Evolutionary conservation across 805 yeast genomes (phyloP), one percentile per base, ranked within the genome.

Genomic region (Soucietia sequanensis): DNA sequence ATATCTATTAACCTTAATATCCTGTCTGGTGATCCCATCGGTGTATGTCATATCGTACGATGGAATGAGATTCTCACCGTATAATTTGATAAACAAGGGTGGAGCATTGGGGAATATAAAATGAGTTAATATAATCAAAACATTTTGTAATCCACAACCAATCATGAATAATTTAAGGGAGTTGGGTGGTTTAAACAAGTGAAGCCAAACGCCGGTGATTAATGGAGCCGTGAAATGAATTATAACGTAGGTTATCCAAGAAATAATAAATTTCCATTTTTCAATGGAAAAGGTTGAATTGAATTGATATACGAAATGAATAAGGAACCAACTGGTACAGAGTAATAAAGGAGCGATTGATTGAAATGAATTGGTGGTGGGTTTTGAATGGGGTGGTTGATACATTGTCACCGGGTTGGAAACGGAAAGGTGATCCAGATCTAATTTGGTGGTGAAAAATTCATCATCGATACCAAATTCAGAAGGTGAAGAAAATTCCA

Each of bases 21-120:
- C 86, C n/a, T 78, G 80, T 30, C 86, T 62, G 3, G 78, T 75
- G 27, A 81, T 61, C 2, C 88, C 88, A 10, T 87, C 90, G 2
- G 86, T 83, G 49, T 75, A 82, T 10, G 86, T 86, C 72, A 78
- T 78, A 21, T 73, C 75, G 53, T 81, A 82, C 41, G 70, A 65
- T 2, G 84, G 82, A 7, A 62, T 37, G 51, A 68, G 71, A 42
- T 76, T 73, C 15, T 72, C 70, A 3, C 87, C 85, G 44, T 81
- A 70, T 41, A 77, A 41, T 49, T 76, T 80, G 30, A 79, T 75
- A 52, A 80, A 82, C 81, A 87, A 79, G 3, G 89, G 89, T 1
- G 89, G 84, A 1, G 87, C 84, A 51, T 77, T 80, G 17, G 90
- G 90, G 53, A 80, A 65, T 5, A 70, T 31, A 23, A 82, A 50